Conservation (phyloP, 1,139 yeast species). For the Debaryomyces fabryi region DNA sequence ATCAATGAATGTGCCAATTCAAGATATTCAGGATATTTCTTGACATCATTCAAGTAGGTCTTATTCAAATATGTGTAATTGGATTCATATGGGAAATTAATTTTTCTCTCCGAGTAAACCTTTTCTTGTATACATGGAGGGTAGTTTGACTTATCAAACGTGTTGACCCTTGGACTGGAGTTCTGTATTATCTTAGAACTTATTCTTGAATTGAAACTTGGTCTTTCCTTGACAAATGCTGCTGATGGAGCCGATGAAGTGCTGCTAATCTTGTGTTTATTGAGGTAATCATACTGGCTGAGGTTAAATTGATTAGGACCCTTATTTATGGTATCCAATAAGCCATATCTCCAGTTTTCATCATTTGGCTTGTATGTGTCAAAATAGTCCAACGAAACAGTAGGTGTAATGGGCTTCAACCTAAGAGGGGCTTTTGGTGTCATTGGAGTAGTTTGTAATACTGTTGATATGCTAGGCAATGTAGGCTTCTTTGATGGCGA, state of each 20-base stretch:
- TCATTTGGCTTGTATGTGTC: constrained; percentile 53
- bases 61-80: constrained; percentile 54
- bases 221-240: constrained; percentile 24
- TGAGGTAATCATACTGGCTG: constrained; percentile 34
- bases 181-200: constrained; percentile 35
- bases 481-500: constrained; percentile 20
- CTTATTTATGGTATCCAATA: constrained; percentile 41
- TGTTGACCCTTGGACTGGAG: constrained; percentile 28
- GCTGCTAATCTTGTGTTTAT: constrained; percentile 21
- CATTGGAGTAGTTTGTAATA: constrained; percentile 32
- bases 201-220: constrained; percentile 45
- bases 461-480: constrained; percentile 48
- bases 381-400: constrained; percentile 49
- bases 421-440: constrained; percentile 30
- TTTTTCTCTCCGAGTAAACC: constrained; percentile 33
- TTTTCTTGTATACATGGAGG: constrained; percentile 10
- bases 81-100: constrained; percentile 58
- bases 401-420: constrained; percentile 41
- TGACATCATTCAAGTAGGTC: constrained; percentile 49
- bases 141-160: constrained; percentile 10
- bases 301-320: constrained; percentile 30
- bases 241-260: constrained; percentile 9
- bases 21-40: constrained; percentile 50
- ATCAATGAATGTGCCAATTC: constrained; percentile 50
- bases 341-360: constrained; percentile 50